Evolutionary conservation across 1,284 basidiomycete species (phyloP).

Genomic region (Cutaneotrichosporon mucoides): DNA sequence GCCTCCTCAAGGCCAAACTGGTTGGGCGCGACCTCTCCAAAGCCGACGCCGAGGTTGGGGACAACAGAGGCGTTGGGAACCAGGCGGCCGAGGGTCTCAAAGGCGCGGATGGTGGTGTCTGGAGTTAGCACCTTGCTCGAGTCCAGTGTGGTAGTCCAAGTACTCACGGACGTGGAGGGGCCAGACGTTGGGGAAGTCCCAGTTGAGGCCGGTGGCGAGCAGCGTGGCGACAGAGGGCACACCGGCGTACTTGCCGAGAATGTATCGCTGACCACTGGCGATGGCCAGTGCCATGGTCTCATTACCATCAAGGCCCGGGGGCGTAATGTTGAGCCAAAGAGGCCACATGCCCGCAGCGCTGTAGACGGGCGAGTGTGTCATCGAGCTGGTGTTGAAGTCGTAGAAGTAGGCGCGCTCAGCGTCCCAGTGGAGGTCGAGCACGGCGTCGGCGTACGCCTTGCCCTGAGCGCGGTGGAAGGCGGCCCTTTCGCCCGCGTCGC

Average conservation of each 20-base stretch:
- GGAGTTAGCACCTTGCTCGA: background rate
- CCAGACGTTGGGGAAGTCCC: slow-evolving; percentile 56
- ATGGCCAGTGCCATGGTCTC: slow-evolving; percentile 60
- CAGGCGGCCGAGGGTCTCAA: slow-evolving; percentile 53
- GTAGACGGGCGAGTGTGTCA: slow-evolving; percentile 62
- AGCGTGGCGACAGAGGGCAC: slow-evolving; percentile 65
- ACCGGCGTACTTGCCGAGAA: slow-evolving; percentile 78
- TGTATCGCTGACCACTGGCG: slow-evolving; percentile 69
- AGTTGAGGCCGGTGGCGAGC: slow-evolving; percentile 72
- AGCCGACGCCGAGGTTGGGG: slow-evolving; percentile 14
- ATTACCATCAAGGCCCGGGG: slow-evolving; percentile 61
- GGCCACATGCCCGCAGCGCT: slow-evolving; percentile 75
- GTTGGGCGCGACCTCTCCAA: slow-evolving; percentile 58
- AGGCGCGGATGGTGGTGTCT: slow-evolving; percentile 70
- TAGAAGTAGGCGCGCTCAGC: slow-evolving; percentile 75
- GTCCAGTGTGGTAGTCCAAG: background rate
- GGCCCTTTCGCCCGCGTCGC: slow-evolving; percentile 29
- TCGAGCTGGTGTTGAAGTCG: slow-evolving; percentile 60
- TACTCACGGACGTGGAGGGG: slow-evolving; percentile 66
- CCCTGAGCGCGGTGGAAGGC: slow-evolving; percentile 61
- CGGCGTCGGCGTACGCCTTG: slow-evolving; percentile 58
- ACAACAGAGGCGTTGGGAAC: slow-evolving; percentile 26
- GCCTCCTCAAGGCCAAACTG: slow-evolving; percentile 70
- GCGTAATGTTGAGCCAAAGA: slow-evolving; percentile 79
- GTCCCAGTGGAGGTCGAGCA: slow-evolving; percentile 86